Conservation (phyloP, 2,329 filamentous ascomycete genomes). For the Aspergillus sp. region DNA sequence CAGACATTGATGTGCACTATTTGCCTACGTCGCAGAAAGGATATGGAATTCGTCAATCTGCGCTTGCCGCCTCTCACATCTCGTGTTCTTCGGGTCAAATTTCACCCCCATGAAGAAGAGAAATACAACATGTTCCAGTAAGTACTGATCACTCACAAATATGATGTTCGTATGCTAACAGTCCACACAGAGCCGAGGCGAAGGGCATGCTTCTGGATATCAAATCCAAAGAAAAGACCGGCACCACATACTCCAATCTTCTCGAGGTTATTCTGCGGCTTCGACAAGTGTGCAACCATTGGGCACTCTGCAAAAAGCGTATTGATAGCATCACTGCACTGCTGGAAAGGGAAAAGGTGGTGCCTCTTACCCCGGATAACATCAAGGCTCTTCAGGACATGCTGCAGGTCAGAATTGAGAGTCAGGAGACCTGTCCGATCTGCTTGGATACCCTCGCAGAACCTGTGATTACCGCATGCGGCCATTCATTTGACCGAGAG, state of each 20-base stretch:
- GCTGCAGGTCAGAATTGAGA: conserved; percentile 73
- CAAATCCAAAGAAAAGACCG: conserved; percentile 46
- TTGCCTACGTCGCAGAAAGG: conserved; percentile 78
- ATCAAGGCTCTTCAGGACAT: conserved; percentile 69
- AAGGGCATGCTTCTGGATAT: conserved; percentile 67
- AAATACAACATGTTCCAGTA: conserved; percentile 74
- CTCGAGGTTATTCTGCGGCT: conserved; percentile 80
- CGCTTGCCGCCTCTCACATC: conserved; percentile 75
- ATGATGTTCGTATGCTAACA: conserved; percentile 21
- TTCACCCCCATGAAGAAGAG: conserved; percentile 69
- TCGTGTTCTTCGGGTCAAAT: conserved; percentile 72
- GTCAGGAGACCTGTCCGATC: conserved; percentile 77
- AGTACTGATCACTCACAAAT: conserved; percentile 27
- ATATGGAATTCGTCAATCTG: conserved; percentile 84
- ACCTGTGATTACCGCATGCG: conserved; percentile 82
- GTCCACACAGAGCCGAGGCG: conserved; percentile 61
- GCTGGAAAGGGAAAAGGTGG: conserved; percentile 65
- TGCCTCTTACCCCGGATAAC: conserved; percentile 72
- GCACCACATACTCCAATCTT: conserved; percentile 68
- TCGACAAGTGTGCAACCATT: conserved; percentile 85
- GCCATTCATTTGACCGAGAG: conserved; percentile 71
- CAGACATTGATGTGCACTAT: conserved; percentile 78
- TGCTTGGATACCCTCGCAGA: conserved; percentile 71
- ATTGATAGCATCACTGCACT: conserved; percentile 70
- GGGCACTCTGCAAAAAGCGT: conserved; percentile 74